Evolutionary conservation across 768 basidiomycete species (phyloP), one percentile per base, ranked within the genome.

Genomic region (Strobilomyces dryophilus): DNA sequence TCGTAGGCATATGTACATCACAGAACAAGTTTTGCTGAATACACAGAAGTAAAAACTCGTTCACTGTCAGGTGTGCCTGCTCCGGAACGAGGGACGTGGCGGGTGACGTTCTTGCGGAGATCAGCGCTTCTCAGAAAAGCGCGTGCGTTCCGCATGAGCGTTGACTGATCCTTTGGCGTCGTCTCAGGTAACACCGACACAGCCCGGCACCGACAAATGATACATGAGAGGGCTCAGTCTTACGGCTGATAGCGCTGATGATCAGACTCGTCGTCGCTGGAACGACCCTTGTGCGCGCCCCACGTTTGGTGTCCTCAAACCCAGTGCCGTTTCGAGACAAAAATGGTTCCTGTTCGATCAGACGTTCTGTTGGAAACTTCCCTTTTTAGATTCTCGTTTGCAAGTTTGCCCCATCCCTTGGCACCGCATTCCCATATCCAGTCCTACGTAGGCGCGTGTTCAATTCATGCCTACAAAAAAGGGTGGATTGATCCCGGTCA

Each of bases 1-100:
- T 55, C 57, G 59, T 66, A 60, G 61, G 70, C 70, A 69, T 70
- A 58, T 69, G 69, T 71, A 71, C 66, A 58, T 58, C 58, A 69
- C 49, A 60, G 61, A 67, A 54, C 57, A 61, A 64, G 54, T 54
- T 61, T 59, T 66, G 58, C 60, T 66, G 54, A 70, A 62, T 60
- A 60, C 64, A 50, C 61, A 9, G 55, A 37, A 49, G 27, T 20
- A 34, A 15, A 41, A 27, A 43, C 21, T 4, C n/a, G 18, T 18
- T 18, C 8, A 1, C 9, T 11, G 24, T 18, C 21, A 7, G 11
- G 2, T 1, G 24, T 24, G 24, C 24, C 24, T 4, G 24, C 24
- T 24, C 24, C 4, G 24, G 24, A 24, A 24, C 24, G 24, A 24
- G 35, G 62, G 63, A 56, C 51, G 15, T 35, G 5, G 37, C 34